Conservation (phyloP, 352 stramenopile genomes). For the Phytophthora megakarya region DNA sequence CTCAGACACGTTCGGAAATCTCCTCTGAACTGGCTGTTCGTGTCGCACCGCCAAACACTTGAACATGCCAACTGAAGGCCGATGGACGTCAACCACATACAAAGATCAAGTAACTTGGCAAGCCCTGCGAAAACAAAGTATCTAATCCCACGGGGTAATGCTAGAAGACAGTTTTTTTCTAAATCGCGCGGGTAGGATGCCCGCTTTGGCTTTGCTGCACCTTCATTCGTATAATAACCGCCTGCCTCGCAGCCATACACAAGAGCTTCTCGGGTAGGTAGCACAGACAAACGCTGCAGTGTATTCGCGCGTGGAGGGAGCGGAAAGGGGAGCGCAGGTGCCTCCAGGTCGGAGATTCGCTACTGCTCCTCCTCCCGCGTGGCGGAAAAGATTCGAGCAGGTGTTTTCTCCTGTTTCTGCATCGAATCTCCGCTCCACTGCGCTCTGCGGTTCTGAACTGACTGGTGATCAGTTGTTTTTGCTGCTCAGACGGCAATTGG, state of each 20-base stretch:
- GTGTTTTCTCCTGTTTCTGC: conserved; percentile 37
- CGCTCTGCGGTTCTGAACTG: conserved; percentile 25
- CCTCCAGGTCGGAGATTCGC: conserved; percentile 22
- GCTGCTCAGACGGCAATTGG: conserved; percentile 8
- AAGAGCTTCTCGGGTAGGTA: conserved; percentile 11
- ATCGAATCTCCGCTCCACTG: conserved; percentile 39
- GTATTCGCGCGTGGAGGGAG: background rate
- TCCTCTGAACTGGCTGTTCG: conserved; percentile 25
- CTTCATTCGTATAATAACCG: conserved; percentile 32
- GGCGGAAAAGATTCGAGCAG: conserved; percentile 38
- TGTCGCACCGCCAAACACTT: conserved; percentile 33
- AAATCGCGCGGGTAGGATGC: conserved; percentile 24
- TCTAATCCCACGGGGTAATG: background rate
- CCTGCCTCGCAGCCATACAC: conserved; percentile 10
- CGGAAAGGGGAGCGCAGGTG: background rate
- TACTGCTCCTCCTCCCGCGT: background rate
- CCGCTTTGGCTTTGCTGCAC: conserved; percentile 31
- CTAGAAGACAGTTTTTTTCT: background rate
- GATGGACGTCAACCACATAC: background rate
- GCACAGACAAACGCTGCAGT: conserved; percentile 13
- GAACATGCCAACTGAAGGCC: conserved; percentile 15
- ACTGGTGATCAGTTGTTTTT: conserved; percentile 41
- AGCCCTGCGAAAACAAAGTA: background rate
- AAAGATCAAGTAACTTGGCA: background rate
- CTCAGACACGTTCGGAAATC: conserved; percentile 2